Conservation (phyloP, 306 rosid species). For the Hippophae gyantsensis region DNA sequence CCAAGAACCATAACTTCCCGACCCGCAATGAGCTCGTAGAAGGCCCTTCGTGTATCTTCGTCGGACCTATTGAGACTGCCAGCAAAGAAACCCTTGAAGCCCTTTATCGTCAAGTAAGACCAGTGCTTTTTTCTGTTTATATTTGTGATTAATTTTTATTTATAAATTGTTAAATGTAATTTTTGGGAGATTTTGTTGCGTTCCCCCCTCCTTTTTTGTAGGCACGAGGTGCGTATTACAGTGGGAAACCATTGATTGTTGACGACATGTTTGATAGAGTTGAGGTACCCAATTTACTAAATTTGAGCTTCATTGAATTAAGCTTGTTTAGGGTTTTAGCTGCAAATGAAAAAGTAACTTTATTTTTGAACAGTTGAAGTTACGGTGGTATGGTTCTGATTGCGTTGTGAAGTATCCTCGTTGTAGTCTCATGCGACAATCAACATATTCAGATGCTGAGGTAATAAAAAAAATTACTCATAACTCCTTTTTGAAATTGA, state of each 20-base stretch:
- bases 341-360: too few species aligned
- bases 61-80: too few species aligned
- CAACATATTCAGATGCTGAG: constrained; percentile 84
- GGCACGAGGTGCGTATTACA: constrained; percentile 88
- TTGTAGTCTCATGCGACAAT: constrained; percentile 80
- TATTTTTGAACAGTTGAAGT: constrained; percentile 48
- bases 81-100: constrained; percentile 74
- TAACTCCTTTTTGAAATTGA: neutral
- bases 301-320: too few species aligned
- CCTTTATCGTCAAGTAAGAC: constrained; percentile 52
- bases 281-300: constrained; percentile 40
- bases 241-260: constrained; percentile 78
- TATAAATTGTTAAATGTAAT: neutral
- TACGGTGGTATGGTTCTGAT: constrained; percentile 72
- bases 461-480: constrained; percentile 20
- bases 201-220: neutral
- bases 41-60: constrained; percentile 56
- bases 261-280: constrained; percentile 94
- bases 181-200: neutral
- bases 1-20: constrained; percentile 19
- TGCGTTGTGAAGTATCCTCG: constrained; percentile 81
- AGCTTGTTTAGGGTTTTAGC: neutral
- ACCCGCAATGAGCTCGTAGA: constrained; percentile 26
- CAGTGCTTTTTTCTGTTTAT: neutral
- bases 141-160: neutral